Evolutionary conservation across 345 rosid species (phyloP).

Genomic region (Sisymbrium irio): DNA sequence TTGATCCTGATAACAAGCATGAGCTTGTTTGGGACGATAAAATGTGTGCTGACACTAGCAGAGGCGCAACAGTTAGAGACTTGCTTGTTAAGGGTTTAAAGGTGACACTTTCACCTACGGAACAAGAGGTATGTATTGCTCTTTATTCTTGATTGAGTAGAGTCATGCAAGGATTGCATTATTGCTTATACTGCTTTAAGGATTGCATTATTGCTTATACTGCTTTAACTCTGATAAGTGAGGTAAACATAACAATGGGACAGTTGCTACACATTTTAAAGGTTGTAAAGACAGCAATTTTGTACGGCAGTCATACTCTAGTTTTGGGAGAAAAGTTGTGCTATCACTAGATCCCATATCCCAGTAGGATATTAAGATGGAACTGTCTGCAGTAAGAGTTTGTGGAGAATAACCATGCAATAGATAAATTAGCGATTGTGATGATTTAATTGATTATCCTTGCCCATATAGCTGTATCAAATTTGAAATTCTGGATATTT

Average conservation of each 20-base stretch:
- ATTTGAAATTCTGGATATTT: slow-evolving; percentile 15
- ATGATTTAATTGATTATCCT: neutral
- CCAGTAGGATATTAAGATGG: neutral
- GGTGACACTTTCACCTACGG: slow-evolving; percentile 75
- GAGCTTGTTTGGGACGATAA: slow-evolving; percentile 97
- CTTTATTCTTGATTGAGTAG: slow-evolving; percentile 2
- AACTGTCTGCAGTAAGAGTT: neutral
- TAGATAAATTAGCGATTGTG: slow-evolving; percentile 7
- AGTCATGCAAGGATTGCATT: neutral
- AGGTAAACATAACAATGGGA: slow-evolving; percentile 1
- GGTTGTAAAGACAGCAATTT: neutral
- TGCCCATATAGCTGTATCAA: slow-evolving; percentile 15
- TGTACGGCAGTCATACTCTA: neutral
- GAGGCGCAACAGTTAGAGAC: slow-evolving; percentile 86
- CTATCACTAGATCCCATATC: neutral
- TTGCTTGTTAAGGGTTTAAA: slow-evolving; percentile 79
- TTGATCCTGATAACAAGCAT: slow-evolving; percentile 88
- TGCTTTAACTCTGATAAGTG: neutral
- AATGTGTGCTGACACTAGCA: slow-evolving; percentile 99
- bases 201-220: neutral
- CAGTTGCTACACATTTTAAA: slow-evolving; percentile 1
- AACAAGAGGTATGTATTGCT: slow-evolving; percentile 61
- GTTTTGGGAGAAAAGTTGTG: slow-evolving; percentile 7
- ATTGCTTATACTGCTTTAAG: slow-evolving; percentile 3
- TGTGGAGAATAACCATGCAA: neutral